phyloP scores from a whole-genome alignment of 1,284 basidiomycete genomes.

The Cutaneotrichosporon sp. region DNA sequence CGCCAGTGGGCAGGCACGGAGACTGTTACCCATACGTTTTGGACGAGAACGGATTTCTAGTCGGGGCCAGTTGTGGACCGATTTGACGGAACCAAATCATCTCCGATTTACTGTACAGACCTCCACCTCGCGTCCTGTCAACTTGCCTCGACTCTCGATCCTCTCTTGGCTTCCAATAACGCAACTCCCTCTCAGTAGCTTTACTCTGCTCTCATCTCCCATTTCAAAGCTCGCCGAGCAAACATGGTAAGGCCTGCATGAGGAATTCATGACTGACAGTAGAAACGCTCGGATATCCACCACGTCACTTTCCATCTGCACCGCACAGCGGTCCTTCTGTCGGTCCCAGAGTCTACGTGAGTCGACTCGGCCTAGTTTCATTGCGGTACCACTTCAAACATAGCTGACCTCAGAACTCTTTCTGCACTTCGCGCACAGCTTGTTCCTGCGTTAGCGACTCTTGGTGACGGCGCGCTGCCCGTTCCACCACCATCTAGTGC shows the following conservation, averaged over 20 bases:
- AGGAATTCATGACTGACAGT: neutral
- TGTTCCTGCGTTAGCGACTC: slow-evolving; percentile 25
- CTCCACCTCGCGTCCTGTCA: neutral
- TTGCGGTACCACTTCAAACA: too few relatives aligned
- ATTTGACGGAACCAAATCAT: neutral
- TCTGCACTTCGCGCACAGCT: slow-evolving; percentile 19
- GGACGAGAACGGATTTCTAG: too few relatives aligned
- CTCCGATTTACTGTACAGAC: too few relatives aligned
- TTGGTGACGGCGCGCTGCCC: slow-evolving; percentile 15
- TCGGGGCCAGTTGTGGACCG: too few relatives aligned
- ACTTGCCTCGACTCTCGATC: too few relatives aligned
- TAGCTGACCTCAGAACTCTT: slow-evolving; percentile 10
- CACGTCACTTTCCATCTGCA: slow-evolving; percentile 42
- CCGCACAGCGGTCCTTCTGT: slow-evolving; percentile 35
- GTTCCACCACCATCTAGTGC: slow-evolving; percentile 13
- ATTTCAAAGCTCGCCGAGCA: neutral
- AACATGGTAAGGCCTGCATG: neutral
- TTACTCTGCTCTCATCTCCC: neutral
- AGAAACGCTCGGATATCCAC: slow-evolving; percentile 11
- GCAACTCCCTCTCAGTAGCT: neutral
- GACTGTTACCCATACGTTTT: too few relatives aligned
- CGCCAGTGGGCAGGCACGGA: too few relatives aligned
- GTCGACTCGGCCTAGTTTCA: too few relatives aligned
- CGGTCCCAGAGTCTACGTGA: slow-evolving; percentile 36
- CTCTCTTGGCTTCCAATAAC: neutral